Percentiles rank a stretch among this genome's conserved stretches.
phyloP scores from a whole-genome alignment of 805 yeast species.

The Blastobotrys peoriensis region DNA sequence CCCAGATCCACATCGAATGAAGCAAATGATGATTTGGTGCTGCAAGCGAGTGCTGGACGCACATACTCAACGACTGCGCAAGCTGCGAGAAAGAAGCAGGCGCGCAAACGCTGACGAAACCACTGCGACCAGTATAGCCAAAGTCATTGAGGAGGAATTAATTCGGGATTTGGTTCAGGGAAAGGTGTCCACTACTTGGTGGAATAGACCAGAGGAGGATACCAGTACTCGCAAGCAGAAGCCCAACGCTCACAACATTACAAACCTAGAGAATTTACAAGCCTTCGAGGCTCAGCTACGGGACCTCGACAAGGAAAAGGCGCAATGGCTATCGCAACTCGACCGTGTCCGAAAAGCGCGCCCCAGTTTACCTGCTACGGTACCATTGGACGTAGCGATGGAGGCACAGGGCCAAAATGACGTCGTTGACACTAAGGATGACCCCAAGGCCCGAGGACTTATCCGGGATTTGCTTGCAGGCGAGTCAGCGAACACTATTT shows the following conservation, averaged over 20 bases:
- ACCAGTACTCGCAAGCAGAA: constrained; percentile 24
- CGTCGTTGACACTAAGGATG: not conserved
- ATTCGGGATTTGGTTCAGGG: constrained; percentile 55
- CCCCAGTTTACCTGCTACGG: constrained; percentile 9
- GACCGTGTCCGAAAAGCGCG: constrained; percentile 20
- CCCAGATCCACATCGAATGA: constrained; percentile 70
- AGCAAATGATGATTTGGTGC: constrained; percentile 66
- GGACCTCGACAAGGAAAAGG: constrained; percentile 41
- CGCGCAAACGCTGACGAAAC: constrained; percentile 23
- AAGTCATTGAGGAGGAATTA: constrained; percentile 58
- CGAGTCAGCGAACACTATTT: not conserved
- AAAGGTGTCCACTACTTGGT: constrained; percentile 63
- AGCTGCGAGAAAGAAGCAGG: constrained; percentile 23
- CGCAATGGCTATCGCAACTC: constrained; percentile 37
- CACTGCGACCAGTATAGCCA: constrained; percentile 39
- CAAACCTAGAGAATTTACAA: constrained; percentile 44
- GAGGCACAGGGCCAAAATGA: not conserved
- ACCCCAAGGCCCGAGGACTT: not conserved
- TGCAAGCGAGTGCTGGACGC: constrained; percentile 42
- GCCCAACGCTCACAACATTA: constrained; percentile 57
- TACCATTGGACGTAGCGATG: not conserved
- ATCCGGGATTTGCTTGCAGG: not conserved
- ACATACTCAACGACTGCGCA: constrained; percentile 14
- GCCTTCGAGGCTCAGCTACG: constrained; percentile 41
- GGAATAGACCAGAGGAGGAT: constrained; percentile 36